phyloP scores from a whole-genome alignment of 2,329 filamentous ascomycete genomes.

The Cyphellophora attinorum region DNA sequence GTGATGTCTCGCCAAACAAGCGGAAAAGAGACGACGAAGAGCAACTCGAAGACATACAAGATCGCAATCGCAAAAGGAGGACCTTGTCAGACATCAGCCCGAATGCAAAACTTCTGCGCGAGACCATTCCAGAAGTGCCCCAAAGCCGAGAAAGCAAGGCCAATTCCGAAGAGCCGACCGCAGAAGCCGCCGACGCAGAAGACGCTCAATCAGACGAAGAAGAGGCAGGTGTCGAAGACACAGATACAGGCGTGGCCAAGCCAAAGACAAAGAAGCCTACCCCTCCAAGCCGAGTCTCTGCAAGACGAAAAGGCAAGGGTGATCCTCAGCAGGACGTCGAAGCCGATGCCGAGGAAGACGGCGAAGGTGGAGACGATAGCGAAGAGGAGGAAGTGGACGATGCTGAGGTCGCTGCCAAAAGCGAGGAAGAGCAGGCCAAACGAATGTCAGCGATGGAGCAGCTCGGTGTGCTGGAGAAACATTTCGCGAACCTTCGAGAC shows the following conservation, averaged over 20 bases:
- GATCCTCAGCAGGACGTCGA: constrained; percentile 33
- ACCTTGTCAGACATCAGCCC: constrained; percentile 25
- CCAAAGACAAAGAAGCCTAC: constrained; percentile 31
- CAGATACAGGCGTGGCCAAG: constrained; percentile 60
- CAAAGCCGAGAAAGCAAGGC: constrained; percentile 20
- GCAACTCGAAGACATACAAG: constrained; percentile 12
- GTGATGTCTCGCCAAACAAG: constrained; percentile 20
- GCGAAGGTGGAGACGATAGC: constrained; percentile 34
- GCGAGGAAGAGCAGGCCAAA: constrained; percentile 53
- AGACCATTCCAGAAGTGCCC: constrained; percentile 17
- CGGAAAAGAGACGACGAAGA: constrained; percentile 22
- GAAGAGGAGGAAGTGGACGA: constrained; percentile 36
- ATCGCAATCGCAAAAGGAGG: constrained; percentile 28
- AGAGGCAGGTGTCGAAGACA: constrained; percentile 36
- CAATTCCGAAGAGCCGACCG: constrained; percentile 23
- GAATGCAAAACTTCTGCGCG: constrained; percentile 20
- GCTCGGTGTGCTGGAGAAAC: constrained; percentile 70
- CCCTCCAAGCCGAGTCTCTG: neutral
- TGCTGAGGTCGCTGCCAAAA: constrained; percentile 34
- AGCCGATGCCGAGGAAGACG: constrained; percentile 40
- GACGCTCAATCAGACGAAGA: constrained; percentile 30
- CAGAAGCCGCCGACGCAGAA: constrained; percentile 39
- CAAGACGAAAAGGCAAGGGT: constrained; percentile 26
- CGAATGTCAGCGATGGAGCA: constrained; percentile 74
- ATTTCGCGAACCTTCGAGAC: constrained; percentile 75